A percentile compares a stretch with the other conserved stretches of the same genome.
phyloP scores from a whole-genome alignment of 2,329 filamentous ascomycete genomes.

The Clarireedia homoeocarpa region DNA sequence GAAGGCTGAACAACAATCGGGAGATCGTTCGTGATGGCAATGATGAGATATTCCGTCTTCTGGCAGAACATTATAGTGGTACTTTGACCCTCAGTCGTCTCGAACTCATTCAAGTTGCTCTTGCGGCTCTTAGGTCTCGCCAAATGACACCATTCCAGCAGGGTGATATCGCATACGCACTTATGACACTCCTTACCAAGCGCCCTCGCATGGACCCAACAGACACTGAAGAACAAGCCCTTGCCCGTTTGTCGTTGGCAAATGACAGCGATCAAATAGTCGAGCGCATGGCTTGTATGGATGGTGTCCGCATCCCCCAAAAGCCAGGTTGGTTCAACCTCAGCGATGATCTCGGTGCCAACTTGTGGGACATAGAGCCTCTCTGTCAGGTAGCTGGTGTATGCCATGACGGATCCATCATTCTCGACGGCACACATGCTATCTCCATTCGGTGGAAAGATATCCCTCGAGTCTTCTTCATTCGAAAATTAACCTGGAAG shows the following conservation, averaged over 20 bases:
- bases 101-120: constrained; percentile 6
- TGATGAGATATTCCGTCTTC: constrained; percentile 7
- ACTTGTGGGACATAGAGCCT: constrained; percentile 30
- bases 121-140: constrained; percentile 7
- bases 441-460: constrained; percentile 30
- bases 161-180: constrained; percentile 29
- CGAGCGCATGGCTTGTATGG: constrained; percentile 26
- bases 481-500: constrained; percentile 3
- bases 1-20: neutral
- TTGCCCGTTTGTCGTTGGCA: constrained; percentile 27
- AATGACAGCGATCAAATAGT: constrained; percentile 30
- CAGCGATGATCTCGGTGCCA: constrained; percentile 23
- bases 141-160: constrained; percentile 6
- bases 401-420: constrained; percentile 26
- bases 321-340: constrained; percentile 17
- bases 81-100: constrained; percentile 4
- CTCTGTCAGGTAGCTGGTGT: constrained; percentile 29
- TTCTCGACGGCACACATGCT: constrained; percentile 27
- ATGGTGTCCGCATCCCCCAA: neutral
- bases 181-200: constrained; percentile 28
- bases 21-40: constrained; percentile 5
- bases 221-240: constrained; percentile 27
- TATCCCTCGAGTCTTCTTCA: constrained; percentile 15
- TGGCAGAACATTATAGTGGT: constrained; percentile 8
- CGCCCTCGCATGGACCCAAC: constrained; percentile 20